Conservation (phyloP, 2,329 filamentous ascomycete species). For the Neofusicoccum sp. region DNA sequence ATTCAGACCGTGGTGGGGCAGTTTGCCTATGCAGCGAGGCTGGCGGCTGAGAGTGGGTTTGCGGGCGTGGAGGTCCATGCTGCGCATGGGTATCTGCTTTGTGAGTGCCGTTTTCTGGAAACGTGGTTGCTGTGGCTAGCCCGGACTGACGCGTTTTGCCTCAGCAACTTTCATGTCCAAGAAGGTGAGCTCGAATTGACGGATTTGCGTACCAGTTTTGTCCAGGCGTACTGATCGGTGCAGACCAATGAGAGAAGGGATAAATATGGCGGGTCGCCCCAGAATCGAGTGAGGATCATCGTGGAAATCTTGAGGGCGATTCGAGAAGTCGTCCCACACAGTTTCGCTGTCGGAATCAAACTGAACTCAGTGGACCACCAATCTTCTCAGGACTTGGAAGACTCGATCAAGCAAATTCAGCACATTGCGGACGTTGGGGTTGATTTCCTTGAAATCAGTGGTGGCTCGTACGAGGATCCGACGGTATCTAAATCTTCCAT, state of each 20-base stretch:
- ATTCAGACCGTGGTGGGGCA: constrained; percentile 56
- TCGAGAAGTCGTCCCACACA: constrained; percentile 43
- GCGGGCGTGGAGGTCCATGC: constrained; percentile 58
- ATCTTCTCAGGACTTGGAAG: constrained; percentile 43
- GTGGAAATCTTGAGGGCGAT: constrained; percentile 48
- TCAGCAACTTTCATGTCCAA: not conserved
- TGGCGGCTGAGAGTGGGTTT: constrained; percentile 55
- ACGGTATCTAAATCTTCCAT: not conserved
- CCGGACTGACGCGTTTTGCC: not conserved
- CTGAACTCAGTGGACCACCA: constrained; percentile 51
- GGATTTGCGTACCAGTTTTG: not conserved
- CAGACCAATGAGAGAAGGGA: constrained; percentile 52
- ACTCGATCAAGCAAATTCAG: constrained; percentile 62
- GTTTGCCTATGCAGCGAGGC: constrained; percentile 57
- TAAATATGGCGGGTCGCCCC: constrained; percentile 50
- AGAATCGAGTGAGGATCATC: constrained; percentile 49
- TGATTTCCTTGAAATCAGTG: constrained; percentile 70
- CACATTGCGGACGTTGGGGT: constrained; percentile 53
- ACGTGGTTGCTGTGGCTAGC: not conserved
- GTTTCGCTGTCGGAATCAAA: constrained; percentile 53
- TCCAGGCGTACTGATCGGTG: not conserved
- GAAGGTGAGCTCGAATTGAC: not conserved
- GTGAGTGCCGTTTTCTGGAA: not conserved
- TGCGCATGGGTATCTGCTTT: constrained; percentile 31
- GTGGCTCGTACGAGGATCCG: constrained; percentile 49